These are phyloP conservation scores for Candida pseudoviswanathii DNA, from an alignment of 1,139 yeast genomes.

Conservation along the genomic window DNA sequence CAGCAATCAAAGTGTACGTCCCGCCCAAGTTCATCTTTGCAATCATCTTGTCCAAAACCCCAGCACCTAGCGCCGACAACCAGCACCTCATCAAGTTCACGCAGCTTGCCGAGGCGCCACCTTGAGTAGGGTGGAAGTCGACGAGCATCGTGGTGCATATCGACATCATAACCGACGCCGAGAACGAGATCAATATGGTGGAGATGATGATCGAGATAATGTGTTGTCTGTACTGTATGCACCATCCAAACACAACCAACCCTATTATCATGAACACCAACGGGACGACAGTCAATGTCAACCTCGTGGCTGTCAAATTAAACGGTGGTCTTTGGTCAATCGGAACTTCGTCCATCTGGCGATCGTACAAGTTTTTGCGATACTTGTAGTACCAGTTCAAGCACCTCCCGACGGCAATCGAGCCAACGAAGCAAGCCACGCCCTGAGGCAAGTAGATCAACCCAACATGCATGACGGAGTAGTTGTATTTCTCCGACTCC, in stretches of 20 bases:
- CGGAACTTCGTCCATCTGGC: slow-evolving; percentile 16
- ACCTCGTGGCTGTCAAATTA: slow-evolving; percentile 28
- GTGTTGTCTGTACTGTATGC: slow-evolving; percentile 29
- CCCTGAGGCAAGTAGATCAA: slow-evolving; percentile 44
- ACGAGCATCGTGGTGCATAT: slow-evolving; percentile 38
- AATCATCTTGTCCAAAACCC: slow-evolving; percentile 34
- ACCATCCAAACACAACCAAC: slow-evolving; percentile 43
- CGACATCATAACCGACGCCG: slow-evolving; percentile 31
- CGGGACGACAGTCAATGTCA: slow-evolving; percentile 30
- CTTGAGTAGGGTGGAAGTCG: slow-evolving; percentile 36
- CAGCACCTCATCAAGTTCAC: slow-evolving; percentile 39
- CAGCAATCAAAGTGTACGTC: slow-evolving; percentile 38
- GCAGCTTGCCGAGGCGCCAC: slow-evolving; percentile 40
- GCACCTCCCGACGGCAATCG: slow-evolving; percentile 31
- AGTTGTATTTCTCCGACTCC: slow-evolving; percentile 32
- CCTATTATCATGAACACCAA: slow-evolving; percentile 28
- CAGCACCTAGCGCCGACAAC: slow-evolving; percentile 37
- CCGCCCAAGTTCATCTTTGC: slow-evolving; percentile 36
- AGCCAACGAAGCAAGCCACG: slow-evolving; percentile 30
- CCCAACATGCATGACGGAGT: slow-evolving; percentile 39
- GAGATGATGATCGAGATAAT: slow-evolving; percentile 35
- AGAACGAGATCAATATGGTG: slow-evolving; percentile 30
- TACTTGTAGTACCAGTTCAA: slow-evolving; percentile 32
- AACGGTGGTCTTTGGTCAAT: slow-evolving; percentile 26
- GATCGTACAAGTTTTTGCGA: slow-evolving; percentile 21